Evolutionary conservation across 192 early-diverging fungal genomes (phyloP).

Genomic region (Paraglomus occultum): DNA sequence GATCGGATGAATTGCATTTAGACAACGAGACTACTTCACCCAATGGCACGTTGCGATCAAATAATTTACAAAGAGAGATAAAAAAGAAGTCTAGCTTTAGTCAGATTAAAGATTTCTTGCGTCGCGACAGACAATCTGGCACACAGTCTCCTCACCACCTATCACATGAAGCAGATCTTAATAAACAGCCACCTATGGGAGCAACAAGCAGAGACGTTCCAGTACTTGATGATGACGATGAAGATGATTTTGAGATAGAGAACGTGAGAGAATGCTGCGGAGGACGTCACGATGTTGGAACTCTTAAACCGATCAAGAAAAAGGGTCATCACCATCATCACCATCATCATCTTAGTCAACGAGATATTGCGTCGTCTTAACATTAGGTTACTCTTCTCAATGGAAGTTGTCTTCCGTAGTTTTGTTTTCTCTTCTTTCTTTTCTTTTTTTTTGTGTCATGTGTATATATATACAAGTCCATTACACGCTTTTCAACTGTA

Average conservation of each 20-base stretch:
- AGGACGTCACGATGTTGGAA: constrained; percentile 17
- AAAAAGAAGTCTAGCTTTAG: constrained; percentile 25
- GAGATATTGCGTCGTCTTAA: no score
- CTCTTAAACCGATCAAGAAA: no score
- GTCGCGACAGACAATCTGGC: constrained; percentile 9
- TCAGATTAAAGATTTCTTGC: constrained; percentile 17
- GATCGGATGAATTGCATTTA: constrained; percentile 3
- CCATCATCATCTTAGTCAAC: no score
- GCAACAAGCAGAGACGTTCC: background rate
- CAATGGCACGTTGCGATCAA: background rate
- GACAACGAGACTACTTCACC: background rate
- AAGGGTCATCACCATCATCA: no score
- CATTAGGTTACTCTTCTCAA: no score
- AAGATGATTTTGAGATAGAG: constrained; percentile 19
- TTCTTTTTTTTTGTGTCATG: no score
- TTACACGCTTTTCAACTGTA: no score
- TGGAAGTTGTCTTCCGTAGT: no score
- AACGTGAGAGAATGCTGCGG: constrained; percentile 27
- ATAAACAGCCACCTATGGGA: background rate
- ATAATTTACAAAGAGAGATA: background rate
- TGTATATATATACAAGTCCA: no score
- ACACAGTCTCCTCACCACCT: background rate
- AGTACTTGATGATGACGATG: constrained; percentile 1
- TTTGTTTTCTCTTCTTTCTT: no score
- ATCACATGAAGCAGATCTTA: constrained; percentile 2